A percentile compares a stretch with the other conserved stretches of the same genome.
phyloP scores from a whole-genome alignment of 257 asterid genomes.

The Voacanga thouarsii region DNA sequence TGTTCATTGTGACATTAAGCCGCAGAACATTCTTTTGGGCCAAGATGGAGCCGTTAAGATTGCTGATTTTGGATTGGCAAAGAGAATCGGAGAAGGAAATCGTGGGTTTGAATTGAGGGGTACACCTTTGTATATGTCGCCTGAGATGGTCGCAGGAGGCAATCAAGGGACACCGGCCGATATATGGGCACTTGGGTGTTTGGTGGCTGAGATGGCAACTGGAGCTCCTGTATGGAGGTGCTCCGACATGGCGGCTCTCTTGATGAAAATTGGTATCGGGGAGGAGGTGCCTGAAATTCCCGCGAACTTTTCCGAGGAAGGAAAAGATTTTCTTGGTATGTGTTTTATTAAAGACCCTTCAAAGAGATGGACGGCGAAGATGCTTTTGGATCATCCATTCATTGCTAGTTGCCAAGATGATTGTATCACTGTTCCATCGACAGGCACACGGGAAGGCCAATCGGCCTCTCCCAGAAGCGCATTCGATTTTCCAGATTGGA shows the following conservation, averaged over 20 bases:
- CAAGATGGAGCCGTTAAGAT: conserved; percentile 45
- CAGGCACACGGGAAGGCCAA: not conserved
- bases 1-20: conserved; percentile 91
- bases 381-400: conserved; percentile 78
- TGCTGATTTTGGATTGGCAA: conserved; percentile 89
- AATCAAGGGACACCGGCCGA: conserved; percentile 69
- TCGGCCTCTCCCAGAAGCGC: conserved; percentile 66
- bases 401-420: conserved; percentile 26
- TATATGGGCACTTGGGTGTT: conserved; percentile 84
- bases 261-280: conserved; percentile 65
- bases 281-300: conserved; percentile 64
- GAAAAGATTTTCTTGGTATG: conserved; percentile 53
- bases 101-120: conserved; percentile 54
- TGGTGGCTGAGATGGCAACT: conserved; percentile 61
- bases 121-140: conserved; percentile 91
- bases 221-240: conserved; percentile 60
- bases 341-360: conserved; percentile 62
- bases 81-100: conserved; percentile 18
- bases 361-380: conserved; percentile 90
- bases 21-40: conserved; percentile 58
- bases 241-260: conserved; percentile 47
- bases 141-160: conserved; percentile 70
- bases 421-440: conserved; percentile 13
- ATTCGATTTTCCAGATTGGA: conserved; percentile 71
- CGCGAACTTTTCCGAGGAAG: conserved; percentile 45